These are phyloP conservation scores for Naganishia vishniacii DNA, from an alignment of 768 basidiomycete species.

Conservation along the genomic window DNA sequence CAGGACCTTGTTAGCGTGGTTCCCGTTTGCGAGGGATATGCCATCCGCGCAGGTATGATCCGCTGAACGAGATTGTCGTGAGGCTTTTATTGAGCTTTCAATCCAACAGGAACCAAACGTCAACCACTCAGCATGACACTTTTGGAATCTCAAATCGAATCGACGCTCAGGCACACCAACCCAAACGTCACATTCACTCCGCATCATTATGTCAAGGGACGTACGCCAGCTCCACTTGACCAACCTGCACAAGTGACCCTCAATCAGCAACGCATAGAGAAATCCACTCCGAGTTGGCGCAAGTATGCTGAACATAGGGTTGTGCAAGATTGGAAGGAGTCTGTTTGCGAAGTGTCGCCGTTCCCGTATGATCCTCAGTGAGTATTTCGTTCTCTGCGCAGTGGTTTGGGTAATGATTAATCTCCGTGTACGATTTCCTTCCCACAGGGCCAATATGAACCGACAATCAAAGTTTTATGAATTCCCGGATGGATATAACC, in stretches of 20 bases:
- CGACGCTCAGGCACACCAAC: conserved; percentile 54
- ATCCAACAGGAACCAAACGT: conserved; percentile 64
- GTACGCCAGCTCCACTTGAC: conserved; percentile 64
- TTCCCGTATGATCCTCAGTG: conserved; percentile 18
- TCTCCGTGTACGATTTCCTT: too few species aligned
- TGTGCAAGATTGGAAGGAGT: conserved; percentile 90
- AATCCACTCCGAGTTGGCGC: conserved; percentile 76
- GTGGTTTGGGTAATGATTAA: not conserved
- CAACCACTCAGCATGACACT: conserved; percentile 54
- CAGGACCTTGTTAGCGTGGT: conserved; percentile 83
- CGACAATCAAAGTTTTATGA: conserved; percentile 63
- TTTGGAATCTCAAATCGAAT: conserved; percentile 69
- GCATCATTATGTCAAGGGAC: conserved; percentile 79
- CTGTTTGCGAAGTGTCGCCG: conserved; percentile 65
- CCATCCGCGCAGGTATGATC: conserved; percentile 94
- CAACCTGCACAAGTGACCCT: conserved; percentile 63
- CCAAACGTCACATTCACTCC: conserved; percentile 62
- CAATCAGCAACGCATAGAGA: conserved; percentile 66
- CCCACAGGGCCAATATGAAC: not conserved
- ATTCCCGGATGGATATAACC: conserved; percentile 88
- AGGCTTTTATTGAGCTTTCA: not conserved
- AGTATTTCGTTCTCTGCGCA: not conserved
- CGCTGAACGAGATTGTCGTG: not conserved
- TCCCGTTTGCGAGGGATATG: conserved; percentile 95
- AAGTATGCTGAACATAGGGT: conserved; percentile 72